Evolutionary conservation across 208 protist species (phyloP), one percentile per base, ranked within the genome.

Genomic region (Trypanosomatidae sp.): DNA sequence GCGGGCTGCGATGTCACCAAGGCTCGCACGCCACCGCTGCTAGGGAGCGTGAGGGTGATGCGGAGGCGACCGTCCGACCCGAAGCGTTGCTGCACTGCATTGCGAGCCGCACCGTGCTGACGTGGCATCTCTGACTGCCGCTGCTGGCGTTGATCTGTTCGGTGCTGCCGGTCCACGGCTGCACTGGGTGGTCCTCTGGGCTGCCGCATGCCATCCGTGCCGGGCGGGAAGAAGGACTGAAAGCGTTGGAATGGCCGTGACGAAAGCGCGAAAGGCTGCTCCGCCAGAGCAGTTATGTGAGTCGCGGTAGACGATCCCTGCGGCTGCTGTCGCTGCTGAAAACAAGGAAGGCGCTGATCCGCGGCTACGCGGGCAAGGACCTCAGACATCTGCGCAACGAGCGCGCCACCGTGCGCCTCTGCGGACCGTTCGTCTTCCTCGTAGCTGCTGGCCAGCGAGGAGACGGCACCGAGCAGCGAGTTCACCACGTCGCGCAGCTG

Each of bases 201-300:
- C 28, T 69, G 68, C 0, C 74, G 75, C 46, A 84, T 33, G 15
- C 67, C 88, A 60, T 95, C 87, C 19, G 79, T 82, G 43, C 90
- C 90, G 4, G 82, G 85, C 1, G 90, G 90, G 52, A 87, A 95
- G 66, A 77, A 77, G 22, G 79, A 58, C 43, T 83, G 78, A 43
- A 77, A 94, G 1, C 86, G 81, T 25, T 13, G 41, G 50, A 72
- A 81, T 1, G 80, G 77, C 1, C 80, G 75, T 3, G 86, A 74
- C 2, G 89, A 81, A 15, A 91, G 66, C 22, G 69, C 56, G 72
- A 90, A 79, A 9, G 64, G 52, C 17, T 59, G 33, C 60, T 80
- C 66, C 8, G 30, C 74, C 8, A 10, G 10, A 8, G 22, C 36
- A 19, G n/a, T 28, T 8, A 25, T 65, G 36, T 13, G 33, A 17